Percentiles rank a stretch among this genome's conserved stretches.
These are phyloP conservation scores for Calocybe indica DNA, from an alignment of 768 basidiomycete species.

Conservation along the genomic window DNA sequence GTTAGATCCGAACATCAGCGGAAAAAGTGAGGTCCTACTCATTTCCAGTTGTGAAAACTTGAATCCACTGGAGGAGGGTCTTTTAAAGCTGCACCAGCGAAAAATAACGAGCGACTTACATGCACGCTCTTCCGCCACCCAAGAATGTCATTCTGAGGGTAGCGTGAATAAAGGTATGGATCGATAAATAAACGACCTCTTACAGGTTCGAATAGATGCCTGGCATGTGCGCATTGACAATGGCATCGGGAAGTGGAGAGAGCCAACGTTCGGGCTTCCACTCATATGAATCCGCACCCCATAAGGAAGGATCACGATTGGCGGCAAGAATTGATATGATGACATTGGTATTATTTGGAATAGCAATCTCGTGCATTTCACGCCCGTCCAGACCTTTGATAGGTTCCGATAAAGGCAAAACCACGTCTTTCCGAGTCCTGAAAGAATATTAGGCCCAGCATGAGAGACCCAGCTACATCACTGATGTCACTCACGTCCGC, in stretches of 20 bases:
- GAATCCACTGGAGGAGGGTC: conserved; percentile 30
- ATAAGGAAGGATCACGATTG: conserved; percentile 35
- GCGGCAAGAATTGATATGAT: conserved; percentile 28
- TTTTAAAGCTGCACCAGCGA: not conserved
- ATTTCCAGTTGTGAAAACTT: conserved; percentile 51
- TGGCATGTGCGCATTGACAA: conserved; percentile 32
- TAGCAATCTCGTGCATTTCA: conserved; percentile 26
- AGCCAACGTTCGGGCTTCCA: conserved; percentile 52
- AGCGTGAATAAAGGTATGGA: not conserved
- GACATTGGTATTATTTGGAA: conserved; percentile 34
- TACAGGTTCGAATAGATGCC: conserved; percentile 41
- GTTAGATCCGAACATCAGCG: not conserved
- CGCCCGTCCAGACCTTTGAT: conserved; percentile 30
- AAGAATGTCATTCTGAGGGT: conserved; percentile 35
- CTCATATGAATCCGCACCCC: conserved; percentile 42
- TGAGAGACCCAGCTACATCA: not conserved
- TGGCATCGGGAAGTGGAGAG: conserved; percentile 26
- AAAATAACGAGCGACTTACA: conserved; percentile 23
- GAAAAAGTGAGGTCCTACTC: conserved; percentile 22
- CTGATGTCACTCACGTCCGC: conserved; percentile 9
- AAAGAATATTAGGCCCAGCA: not conserved
- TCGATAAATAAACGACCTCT: conserved; percentile 7
- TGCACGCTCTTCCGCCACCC: conserved; percentile 38
- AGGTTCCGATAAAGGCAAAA: conserved; percentile 36
- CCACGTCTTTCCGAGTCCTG: conserved; percentile 28